phyloP scores from a whole-genome alignment of 805 yeast species.

The Pichia paraexigua region DNA sequence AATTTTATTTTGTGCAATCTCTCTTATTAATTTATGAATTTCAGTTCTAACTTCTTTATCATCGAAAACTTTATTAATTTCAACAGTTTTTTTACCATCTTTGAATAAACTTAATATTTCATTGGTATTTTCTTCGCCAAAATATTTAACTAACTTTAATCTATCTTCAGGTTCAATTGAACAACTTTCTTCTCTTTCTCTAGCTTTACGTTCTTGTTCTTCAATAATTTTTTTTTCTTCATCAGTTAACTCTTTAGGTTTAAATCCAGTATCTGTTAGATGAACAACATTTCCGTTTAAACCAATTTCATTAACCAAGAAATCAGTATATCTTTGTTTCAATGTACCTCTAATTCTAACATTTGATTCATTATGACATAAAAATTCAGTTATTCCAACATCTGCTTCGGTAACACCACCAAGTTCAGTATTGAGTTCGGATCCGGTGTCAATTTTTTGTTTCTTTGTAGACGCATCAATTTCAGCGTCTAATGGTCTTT shows the following conservation, averaged over 20 bases:
- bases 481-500: slow-evolving; percentile 1
- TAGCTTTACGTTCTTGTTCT: slow-evolving; percentile 35
- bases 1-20: slow-evolving; percentile 61
- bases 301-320: slow-evolving; percentile 84
- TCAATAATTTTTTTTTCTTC: slow-evolving; percentile 27
- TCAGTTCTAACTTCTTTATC: slow-evolving; percentile 71
- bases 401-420: slow-evolving; percentile 58
- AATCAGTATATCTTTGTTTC: slow-evolving; percentile 89
- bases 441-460: slow-evolving; percentile 1
- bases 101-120: slow-evolving; percentile 45
- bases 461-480: not conserved
- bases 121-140: slow-evolving; percentile 56
- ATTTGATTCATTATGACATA: slow-evolving; percentile 9
- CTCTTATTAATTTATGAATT: slow-evolving; percentile 70
- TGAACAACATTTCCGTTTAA: slow-evolving; percentile 63
- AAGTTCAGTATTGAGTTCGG: not conserved
- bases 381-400: slow-evolving; percentile 78
- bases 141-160: slow-evolving; percentile 37
- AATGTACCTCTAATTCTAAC: slow-evolving; percentile 74
- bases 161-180: slow-evolving; percentile 43
- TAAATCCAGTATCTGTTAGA: slow-evolving; percentile 65
- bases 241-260: slow-evolving; percentile 37
- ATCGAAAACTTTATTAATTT: slow-evolving; percentile 46
- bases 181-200: slow-evolving; percentile 25
- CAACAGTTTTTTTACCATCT: slow-evolving; percentile 37